These are phyloP conservation scores for Toxoplasma gondii DNA, from an alignment of 169 alveolate genomes.

Conservation along the genomic window DNA sequence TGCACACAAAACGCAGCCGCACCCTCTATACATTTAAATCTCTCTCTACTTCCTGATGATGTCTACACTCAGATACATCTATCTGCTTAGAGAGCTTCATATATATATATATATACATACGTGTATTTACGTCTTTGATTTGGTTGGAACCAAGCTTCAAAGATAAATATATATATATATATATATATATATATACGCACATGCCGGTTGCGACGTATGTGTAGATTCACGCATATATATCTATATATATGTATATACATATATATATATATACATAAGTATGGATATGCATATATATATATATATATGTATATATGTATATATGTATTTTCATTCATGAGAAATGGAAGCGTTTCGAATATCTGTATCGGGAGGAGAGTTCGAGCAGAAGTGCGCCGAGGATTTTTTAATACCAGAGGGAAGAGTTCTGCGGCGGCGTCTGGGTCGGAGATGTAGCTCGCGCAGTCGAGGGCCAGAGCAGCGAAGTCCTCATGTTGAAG, in stretches of 20 bases:
- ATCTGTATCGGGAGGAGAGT: too few species aligned
- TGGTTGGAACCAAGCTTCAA: too few species aligned
- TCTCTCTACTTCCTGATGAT: not conserved
- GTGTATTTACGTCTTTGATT: too few species aligned
- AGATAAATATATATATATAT: too few species aligned
- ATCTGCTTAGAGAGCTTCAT: not conserved
- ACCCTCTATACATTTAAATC: not conserved
- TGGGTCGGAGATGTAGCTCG: constrained; percentile 80
- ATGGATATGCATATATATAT: too few species aligned
- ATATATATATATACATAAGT: too few species aligned
- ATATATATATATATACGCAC: not conserved
- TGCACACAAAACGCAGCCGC: not conserved
- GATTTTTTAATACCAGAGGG: too few species aligned
- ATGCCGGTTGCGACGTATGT: not conserved
- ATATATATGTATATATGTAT: too few species aligned
- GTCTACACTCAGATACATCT: not conserved
- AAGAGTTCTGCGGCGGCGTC: constrained; percentile 80
- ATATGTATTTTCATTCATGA: too few species aligned
- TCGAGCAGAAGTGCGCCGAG: too few species aligned
- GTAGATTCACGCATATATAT: not conserved
- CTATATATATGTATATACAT: too few species aligned
- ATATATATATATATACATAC: not conserved
- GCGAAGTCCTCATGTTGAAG: constrained; percentile 73
- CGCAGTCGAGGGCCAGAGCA: constrained; percentile 84
- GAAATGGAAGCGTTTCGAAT: too few species aligned